Base-by-base conservation (phyloP, 78 protist genomes). In the slime mould (Dictyostelium discoideum) region DNA sequence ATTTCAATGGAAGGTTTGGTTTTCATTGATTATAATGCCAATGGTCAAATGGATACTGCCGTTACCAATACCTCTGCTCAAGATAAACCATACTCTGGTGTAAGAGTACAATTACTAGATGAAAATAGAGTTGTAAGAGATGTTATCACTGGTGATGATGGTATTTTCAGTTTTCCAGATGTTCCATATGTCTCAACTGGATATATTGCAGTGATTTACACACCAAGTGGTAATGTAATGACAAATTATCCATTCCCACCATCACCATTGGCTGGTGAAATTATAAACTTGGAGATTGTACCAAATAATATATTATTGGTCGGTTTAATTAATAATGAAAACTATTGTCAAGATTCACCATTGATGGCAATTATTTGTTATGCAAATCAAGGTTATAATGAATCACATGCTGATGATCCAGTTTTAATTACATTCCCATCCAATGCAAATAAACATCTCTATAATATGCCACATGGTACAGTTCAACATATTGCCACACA, bases 1-100 rank as follows among this genome's bases (percentile, higher is more conserved):
- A 76, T 44, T 8, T 26, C 65, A 5, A 14, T 86, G 9, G 14
- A 1, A 18, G 92, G 92, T 26, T 24, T 29, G 16, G 37, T 86
- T 20, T 86, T 86, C 26, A 48, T 26, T 10, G 92, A 86, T 50
- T 86, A 86, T 54, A 86, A 86, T 37, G 92, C 44, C 5, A 86
- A 86, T 74, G 92, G 92, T 50, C 1, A 29, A n/a, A 86, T 74
- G 84, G 92, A 86, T 46, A 20, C 4, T 2, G 8, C 2, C 1
- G 9, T 11, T 10, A 13, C 24, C 9, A 13, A 20, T n/a, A 29
- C 14, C 1, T 13, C 48, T 26, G 74, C 92, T 0, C 32, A 60
- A 0, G 92, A 86, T 50, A 26, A 1, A 16, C 84, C 92, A 26
- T 69, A 39, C 9, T 5, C 48, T 11, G 44, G 48, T 74, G 40